Percentiles rank a stretch among this genome's conserved stretches.
These are phyloP conservation scores for Stephania yunnanensis DNA, from an alignment of 164 flowering plant genomes.

Conservation along the genomic window DNA sequence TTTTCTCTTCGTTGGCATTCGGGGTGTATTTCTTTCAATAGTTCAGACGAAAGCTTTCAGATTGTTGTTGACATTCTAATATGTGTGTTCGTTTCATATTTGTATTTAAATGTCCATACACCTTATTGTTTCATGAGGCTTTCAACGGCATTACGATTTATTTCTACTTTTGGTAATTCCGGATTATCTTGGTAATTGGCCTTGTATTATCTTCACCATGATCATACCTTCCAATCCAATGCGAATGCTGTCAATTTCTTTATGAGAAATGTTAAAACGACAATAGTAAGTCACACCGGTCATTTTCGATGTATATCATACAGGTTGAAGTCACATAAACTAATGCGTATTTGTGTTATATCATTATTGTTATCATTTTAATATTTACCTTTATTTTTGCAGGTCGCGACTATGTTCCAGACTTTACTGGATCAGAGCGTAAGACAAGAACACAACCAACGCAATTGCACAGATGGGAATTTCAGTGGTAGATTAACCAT, in stretches of 20 bases:
- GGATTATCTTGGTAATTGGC: background rate
- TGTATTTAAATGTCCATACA: background rate
- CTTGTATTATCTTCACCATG: too few species aligned
- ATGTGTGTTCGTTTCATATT: background rate
- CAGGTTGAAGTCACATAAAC: too few species aligned
- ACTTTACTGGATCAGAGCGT: too few species aligned
- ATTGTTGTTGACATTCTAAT: background rate
- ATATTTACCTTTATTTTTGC: too few species aligned
- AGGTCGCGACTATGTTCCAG: too few species aligned
- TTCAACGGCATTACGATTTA: background rate
- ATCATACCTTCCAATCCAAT: too few species aligned
- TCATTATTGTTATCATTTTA: too few species aligned
- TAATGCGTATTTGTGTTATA: too few species aligned
- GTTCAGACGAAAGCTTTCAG: background rate
- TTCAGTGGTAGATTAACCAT: background rate
- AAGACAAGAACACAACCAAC: too few species aligned
- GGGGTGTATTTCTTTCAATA: background rate
- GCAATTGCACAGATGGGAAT: background rate
- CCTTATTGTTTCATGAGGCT: background rate
- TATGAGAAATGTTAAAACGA: too few species aligned
- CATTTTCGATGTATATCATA: too few species aligned
- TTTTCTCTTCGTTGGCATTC: background rate
- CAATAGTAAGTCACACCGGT: too few species aligned
- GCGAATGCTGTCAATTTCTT: background rate
- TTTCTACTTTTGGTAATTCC: background rate